Evolutionary conservation across 2,329 filamentous ascomycete genomes (phyloP).

Genomic region (Penicillium sp.): DNA sequence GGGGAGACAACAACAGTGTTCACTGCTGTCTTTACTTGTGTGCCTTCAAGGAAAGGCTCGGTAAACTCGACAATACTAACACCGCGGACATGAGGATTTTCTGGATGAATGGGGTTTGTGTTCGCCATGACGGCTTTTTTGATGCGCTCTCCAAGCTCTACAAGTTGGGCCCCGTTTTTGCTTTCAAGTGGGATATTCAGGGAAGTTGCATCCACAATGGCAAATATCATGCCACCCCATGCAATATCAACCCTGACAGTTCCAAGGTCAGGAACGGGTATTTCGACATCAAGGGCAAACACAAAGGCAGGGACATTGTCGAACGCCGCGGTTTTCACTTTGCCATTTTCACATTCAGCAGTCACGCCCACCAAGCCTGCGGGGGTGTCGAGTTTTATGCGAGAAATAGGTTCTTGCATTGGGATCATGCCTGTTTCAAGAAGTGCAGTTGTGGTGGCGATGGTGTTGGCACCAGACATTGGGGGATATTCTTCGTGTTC

Average conservation of each 20-base stretch:
- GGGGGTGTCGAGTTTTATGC: conserved; percentile 41
- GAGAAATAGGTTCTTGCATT: conserved; percentile 44
- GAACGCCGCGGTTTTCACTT: conserved; percentile 44
- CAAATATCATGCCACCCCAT: conserved; percentile 48
- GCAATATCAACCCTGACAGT: conserved; percentile 41
- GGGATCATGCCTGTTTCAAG: conserved; percentile 47
- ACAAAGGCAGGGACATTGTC: conserved; percentile 47
- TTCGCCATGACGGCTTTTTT: conserved; percentile 35
- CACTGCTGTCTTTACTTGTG: conserved; percentile 26
- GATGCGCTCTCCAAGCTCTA: conserved; percentile 43
- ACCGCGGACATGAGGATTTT: conserved; percentile 40
- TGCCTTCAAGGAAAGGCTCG: conserved; percentile 25
- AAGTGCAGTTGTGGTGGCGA: conserved; percentile 43
- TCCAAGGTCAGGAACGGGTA: conserved; percentile 42
- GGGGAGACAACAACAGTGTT: conserved; percentile 46
- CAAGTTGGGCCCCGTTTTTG: conserved; percentile 30
- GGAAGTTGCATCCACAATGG: conserved; percentile 37
- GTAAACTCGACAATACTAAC: conserved; percentile 41
- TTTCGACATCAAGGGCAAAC: conserved; percentile 34
- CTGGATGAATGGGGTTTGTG: conserved; percentile 41
- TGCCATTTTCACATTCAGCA: conserved; percentile 41
- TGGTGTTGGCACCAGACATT: conserved; percentile 46
- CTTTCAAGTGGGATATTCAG: conserved; percentile 35
- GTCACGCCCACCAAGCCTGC: conserved; percentile 42
- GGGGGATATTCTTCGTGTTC: conserved; percentile 45